Percentiles rank a stretch among this genome's conserved stretches.
phyloP scores from a whole-genome alignment of 2,329 filamentous ascomycete genomes.

The Stemphylium beticola region DNA sequence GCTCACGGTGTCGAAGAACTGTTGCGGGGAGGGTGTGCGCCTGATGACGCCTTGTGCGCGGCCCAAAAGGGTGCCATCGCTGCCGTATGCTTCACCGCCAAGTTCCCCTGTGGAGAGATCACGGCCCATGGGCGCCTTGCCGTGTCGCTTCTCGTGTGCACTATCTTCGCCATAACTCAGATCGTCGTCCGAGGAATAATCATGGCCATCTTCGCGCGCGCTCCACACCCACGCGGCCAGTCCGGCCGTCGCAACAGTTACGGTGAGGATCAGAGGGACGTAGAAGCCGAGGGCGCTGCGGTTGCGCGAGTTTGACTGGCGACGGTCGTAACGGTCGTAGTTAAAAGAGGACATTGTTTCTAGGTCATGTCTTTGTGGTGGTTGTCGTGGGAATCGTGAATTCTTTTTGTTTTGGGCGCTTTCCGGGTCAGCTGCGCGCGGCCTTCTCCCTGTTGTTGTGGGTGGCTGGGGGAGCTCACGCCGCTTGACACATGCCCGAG shows the following conservation, averaged over 20 bases:
- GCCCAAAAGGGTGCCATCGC: conserved; percentile 69
- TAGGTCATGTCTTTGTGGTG: conserved; percentile 21
- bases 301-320: conserved; percentile 60
- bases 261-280: conserved; percentile 85
- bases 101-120: conserved; percentile 35
- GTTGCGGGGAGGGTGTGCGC: conserved; percentile 84
- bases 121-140: conserved; percentile 26
- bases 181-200: conserved; percentile 63
- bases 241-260: conserved; percentile 85
- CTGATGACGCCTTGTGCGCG: conserved; percentile 82
- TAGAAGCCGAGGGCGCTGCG: conserved; percentile 76
- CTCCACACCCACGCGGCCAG: conserved; percentile 94
- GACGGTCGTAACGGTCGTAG: conserved; percentile 63
- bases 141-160: conserved; percentile 23
- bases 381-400: conserved; percentile 13
- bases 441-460: conserved; percentile 14
- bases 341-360: conserved; percentile 46
- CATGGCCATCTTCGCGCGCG: conserved; percentile 77
- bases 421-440: conserved; percentile 3
- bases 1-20: conserved; percentile 83
- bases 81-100: conserved; percentile 23
- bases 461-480: conserved; percentile 7
- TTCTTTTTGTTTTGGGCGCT: conserved; percentile 19
- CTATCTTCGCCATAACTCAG: conserved; percentile 53
- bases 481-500: conserved; percentile 13